Evolutionary conservation across 108 stramenopile species (phyloP).

Genomic region (Nitzschia sp.): DNA sequence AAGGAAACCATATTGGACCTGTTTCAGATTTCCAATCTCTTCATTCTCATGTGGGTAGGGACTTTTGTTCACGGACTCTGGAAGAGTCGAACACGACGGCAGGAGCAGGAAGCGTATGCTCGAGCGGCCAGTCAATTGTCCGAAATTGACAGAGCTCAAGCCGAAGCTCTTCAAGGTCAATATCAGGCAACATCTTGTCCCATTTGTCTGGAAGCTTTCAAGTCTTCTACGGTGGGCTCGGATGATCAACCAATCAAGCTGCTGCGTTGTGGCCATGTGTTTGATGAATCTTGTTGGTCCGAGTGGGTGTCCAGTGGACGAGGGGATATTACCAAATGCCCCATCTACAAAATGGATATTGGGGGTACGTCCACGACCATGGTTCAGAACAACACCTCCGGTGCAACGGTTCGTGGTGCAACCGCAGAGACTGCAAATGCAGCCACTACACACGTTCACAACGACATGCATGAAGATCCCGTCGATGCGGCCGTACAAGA

Average conservation of each 20-base stretch:
- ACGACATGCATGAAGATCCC: not conserved
- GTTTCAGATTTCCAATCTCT: not conserved
- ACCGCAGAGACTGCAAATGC: not conserved
- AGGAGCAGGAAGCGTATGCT: conserved; percentile 39
- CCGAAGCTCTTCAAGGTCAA: conserved; percentile 51
- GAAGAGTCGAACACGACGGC: not conserved
- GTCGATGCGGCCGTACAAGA: not conserved
- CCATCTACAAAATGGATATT: conserved; percentile 54
- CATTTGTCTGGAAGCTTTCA: conserved; percentile 62
- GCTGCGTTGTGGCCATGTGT: conserved; percentile 66
- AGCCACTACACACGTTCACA: not conserved
- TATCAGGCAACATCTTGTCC: conserved; percentile 56
- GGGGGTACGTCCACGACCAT: conserved; percentile 2
- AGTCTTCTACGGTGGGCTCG: conserved; percentile 38
- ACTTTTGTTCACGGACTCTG: conserved; percentile 7
- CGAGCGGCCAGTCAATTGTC: conserved; percentile 38
- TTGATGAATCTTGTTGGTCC: conserved; percentile 59
- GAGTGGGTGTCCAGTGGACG: conserved; percentile 49
- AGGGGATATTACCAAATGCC: conserved; percentile 46
- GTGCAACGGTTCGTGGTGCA: not conserved
- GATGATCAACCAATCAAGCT: conserved; percentile 55
- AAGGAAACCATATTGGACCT: conserved; percentile 19
- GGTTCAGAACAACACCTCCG: not conserved
- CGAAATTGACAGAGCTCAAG: conserved; percentile 49
- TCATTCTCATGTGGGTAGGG: conserved; percentile 19